These are phyloP conservation scores for Aquilaria malaccensis DNA, from an alignment of 345 rosid genomes.

Conservation along the genomic window DNA sequence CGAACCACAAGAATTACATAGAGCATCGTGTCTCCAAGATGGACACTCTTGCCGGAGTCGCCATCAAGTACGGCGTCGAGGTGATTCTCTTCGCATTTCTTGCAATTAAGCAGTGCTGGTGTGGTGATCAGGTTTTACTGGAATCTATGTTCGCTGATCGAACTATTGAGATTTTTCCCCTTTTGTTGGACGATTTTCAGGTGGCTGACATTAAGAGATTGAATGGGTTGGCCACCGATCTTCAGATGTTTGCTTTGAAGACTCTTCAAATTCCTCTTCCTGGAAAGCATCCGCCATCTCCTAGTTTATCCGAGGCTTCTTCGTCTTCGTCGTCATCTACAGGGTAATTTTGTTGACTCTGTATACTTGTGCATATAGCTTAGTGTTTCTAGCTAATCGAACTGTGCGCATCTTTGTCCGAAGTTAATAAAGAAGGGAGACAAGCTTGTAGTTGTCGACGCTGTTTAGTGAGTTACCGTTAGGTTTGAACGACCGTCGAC, in stretches of 20 bases:
- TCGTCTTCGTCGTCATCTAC: slow-evolving; percentile 11
- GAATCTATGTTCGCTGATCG: neutral
- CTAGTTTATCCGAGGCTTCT: slow-evolving; percentile 24
- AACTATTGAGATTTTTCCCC: neutral
- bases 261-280: slow-evolving; percentile 50
- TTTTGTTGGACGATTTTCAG: slow-evolving; percentile 21
- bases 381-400: too few relatives aligned
- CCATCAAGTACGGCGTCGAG: slow-evolving; percentile 74
- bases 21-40: slow-evolving; percentile 51
- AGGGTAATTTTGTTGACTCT: too few relatives aligned
- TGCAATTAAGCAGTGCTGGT: neutral
- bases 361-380: too few relatives aligned
- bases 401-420: too few relatives aligned
- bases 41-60: slow-evolving; percentile 69
- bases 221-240: slow-evolving; percentile 67
- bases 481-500: too few relatives aligned
- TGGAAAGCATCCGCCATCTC: slow-evolving; percentile 57
- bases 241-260: slow-evolving; percentile 67
- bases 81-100: slow-evolving; percentile 15
- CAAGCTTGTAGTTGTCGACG: too few relatives aligned
- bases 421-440: too few relatives aligned
- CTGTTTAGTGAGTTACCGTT: too few relatives aligned
- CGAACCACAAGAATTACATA: slow-evolving; percentile 26
- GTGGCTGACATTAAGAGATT: slow-evolving; percentile 51
- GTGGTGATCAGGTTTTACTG: slow-evolving; percentile 3